Base-by-base conservation (phyloP, 306 rosid species). In the Lupinus albus region DNA sequence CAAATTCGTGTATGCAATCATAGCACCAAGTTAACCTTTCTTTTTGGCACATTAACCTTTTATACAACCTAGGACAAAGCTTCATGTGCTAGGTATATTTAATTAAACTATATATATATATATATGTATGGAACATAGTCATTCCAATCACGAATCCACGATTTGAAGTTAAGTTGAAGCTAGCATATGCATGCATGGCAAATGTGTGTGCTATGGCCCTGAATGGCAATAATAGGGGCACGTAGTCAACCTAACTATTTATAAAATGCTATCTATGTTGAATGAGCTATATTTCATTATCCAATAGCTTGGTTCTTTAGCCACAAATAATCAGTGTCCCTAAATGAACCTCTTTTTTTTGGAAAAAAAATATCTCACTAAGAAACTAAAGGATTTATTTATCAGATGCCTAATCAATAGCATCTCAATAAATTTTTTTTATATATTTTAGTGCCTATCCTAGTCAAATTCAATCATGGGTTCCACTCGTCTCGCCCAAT, bases 221-320 rank as follows among this genome's bases (percentile, higher is more conserved):
- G 73, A 30, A 8, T 49, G 78, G 82, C 46, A 51, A 30, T 66
- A 11, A 72, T 78, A 66, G 12, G 61, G 53, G 82, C 74, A 78
- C 82, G 78, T 78, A 72, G 82, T 78, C 47, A 66, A 41, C 74
- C 16, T 36, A 71, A 52, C 45, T 17, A 59, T 20, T 20, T 11
- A 70, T 46, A 76, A 69, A 76, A 69, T 39, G 59, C 61, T 69
- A 77, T 21, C 51, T 1, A 0, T 17, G 35, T 64, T 58, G 59
- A 50, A 78, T 69, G 61, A 38, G 48, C 59, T 36, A 41, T 57
- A 64, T 28, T 64, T 65, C 68, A 2, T n/a, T 6, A 6, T 6
- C 46, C 20, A 30, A 45, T 16, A 14, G 16, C 30, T 25, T 2
- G 30, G 28, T 33, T 45, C 48, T 41, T 44, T 48, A 2, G 44